A percentile compares a stretch with the other conserved stretches of the same genome.
phyloP scores from a whole-genome alignment of 2,329 filamentous ascomycete species.

The Apiospora koreana region DNA sequence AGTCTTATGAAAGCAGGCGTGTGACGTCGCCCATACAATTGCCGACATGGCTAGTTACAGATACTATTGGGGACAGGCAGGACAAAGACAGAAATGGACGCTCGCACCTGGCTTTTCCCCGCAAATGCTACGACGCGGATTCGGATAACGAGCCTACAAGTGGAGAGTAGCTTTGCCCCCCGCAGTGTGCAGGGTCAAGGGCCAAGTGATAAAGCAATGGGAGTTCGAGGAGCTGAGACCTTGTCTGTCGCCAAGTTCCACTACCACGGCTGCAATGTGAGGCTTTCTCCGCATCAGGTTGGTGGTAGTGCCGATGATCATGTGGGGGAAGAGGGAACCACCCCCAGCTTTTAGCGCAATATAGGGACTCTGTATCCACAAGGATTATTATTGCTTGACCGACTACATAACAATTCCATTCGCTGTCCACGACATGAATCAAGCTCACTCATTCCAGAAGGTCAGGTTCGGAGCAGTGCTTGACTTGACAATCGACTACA shows the following conservation, averaged over 20 bases:
- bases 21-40: not conserved
- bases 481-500: no score
- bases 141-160: not conserved
- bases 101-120: not conserved
- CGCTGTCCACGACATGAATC: not conserved
- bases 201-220: not conserved
- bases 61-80: not conserved
- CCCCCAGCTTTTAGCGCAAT: conserved; percentile 3
- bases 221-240: not conserved
- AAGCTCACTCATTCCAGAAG: not conserved
- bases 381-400: not conserved
- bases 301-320: not conserved
- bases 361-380: not conserved
- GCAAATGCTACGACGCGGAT: not conserved
- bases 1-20: not conserved
- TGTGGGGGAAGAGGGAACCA: not conserved
- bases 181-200: not conserved
- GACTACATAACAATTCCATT: not conserved
- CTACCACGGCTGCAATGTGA: not conserved
- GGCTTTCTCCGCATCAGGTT: conserved; percentile 3
- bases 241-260: not conserved
- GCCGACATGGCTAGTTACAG: not conserved
- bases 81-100: not conserved
- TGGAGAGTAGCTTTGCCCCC: not conserved
- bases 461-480: no score